A percentile compares a stretch with the other conserved stretches of the same genome.
phyloP scores from a whole-genome alignment of 345 rosid species.

The Populus davidiana region DNA sequence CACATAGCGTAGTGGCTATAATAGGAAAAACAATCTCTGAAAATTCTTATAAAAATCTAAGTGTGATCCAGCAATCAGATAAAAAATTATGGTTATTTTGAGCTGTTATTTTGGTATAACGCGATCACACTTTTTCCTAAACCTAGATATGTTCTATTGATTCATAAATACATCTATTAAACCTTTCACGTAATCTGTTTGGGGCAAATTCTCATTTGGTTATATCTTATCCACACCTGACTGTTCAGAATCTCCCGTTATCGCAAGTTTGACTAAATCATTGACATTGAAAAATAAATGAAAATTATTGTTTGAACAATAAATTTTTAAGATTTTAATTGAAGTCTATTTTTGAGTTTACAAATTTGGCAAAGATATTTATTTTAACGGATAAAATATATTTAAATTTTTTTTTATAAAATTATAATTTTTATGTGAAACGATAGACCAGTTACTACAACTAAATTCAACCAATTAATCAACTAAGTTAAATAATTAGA shows the following conservation, averaged over 20 bases:
- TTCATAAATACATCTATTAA: fast-evolving
- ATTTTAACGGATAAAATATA: no score
- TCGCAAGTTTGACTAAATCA: no score
- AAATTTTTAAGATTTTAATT: no score
- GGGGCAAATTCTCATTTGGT: fast-evolving
- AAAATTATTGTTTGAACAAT: no score
- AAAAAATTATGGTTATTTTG: fast-evolving
- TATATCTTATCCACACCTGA: fast-evolving
- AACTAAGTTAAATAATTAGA: fast-evolving
- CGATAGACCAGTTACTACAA: fast-evolving
- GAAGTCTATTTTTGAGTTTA: no score
- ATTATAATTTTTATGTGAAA: fast-evolving
- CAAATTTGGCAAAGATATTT: fast-evolving
- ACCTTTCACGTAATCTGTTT: fast-evolving
- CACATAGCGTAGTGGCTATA: fast-evolving
- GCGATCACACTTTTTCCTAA: fast-evolving
- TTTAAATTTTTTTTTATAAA: no score
- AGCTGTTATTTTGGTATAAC: fast-evolving
- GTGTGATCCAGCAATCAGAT: fast-evolving
- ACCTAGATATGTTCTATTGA: no score
- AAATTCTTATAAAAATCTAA: no score
- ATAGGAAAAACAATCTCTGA: fast-evolving
- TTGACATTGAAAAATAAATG: no score
- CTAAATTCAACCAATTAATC: no score
- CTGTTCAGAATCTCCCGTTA: fast-evolving